Percentiles rank a stretch among this genome's conserved stretches.
Evolutionary conservation across 2,329 filamentous ascomycete species (phyloP).

Genomic region (Ophiostoma tasmaniense): DNA sequence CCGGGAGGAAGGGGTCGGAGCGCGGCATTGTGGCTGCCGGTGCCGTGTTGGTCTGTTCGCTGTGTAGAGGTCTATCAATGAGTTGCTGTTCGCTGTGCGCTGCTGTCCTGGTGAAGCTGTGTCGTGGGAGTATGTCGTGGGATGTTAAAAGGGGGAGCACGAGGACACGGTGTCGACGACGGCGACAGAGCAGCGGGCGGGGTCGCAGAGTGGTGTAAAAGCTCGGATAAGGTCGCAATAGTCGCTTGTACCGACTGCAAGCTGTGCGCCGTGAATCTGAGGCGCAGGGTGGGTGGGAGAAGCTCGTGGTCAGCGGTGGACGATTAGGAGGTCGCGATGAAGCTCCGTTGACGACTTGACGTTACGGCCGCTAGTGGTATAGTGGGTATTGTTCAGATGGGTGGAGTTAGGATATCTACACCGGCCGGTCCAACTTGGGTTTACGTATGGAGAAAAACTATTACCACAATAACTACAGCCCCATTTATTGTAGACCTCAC

Average conservation of each 20-base stretch:
- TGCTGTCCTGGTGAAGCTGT: neutral
- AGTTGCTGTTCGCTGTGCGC: neutral
- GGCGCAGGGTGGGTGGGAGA: neutral
- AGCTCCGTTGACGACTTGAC: neutral
- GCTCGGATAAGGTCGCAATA: neutral
- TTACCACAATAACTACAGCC: no score
- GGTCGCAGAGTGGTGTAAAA: neutral
- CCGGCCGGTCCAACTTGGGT: no score
- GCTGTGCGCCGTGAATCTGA: no score
- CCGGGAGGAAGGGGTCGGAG: slow-evolving; percentile 77
- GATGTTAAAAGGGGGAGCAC: slow-evolving; percentile 10
- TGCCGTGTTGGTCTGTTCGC: neutral
- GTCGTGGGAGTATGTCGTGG: neutral
- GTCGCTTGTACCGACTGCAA: no score
- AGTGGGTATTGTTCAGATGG: no score
- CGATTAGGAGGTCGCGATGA: slow-evolving; percentile 8
- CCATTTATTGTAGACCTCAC: no score
- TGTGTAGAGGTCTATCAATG: neutral
- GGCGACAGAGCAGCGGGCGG: neutral
- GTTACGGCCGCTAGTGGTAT: neutral
- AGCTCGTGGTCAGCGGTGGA: slow-evolving; percentile 4
- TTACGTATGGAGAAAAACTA: no score
- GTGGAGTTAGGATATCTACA: no score
- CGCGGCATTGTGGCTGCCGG: slow-evolving; percentile 18
- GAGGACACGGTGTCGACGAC: slow-evolving; percentile 1